Evolutionary conservation across 176 grass and related monocot species (phyloP).

Genomic region (Aegilops longissima): DNA sequence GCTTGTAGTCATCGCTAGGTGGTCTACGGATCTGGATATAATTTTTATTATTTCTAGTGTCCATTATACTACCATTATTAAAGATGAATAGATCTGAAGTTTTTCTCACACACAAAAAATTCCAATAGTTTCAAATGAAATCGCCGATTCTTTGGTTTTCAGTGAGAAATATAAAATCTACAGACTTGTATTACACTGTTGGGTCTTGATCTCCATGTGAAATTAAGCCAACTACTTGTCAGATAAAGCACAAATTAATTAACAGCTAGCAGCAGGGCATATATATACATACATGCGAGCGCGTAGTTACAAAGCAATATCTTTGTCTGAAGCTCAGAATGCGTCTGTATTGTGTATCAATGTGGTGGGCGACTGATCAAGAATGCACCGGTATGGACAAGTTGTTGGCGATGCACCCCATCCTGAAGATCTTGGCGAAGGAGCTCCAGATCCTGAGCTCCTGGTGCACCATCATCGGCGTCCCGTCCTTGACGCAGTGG

Average conservation of each 20-base stretch:
- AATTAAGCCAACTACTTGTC: slow-evolving; percentile 13
- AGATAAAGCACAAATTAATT: slow-evolving; percentile 7
- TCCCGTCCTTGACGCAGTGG: slow-evolving; percentile 78
- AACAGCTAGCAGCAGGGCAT: neutral
- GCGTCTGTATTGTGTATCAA: neutral
- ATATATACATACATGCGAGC: neutral
- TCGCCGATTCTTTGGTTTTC: slow-evolving; percentile 8
- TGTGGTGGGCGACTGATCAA: slow-evolving; percentile 6
- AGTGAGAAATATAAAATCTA: slow-evolving; percentile 7
- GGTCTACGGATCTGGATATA: too few relatives aligned
- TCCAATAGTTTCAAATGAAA: neutral
- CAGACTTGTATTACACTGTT: slow-evolving; percentile 24
- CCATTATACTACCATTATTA: too few relatives aligned
- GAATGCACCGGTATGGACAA: slow-evolving; percentile 64
- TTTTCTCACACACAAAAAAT: neutral
- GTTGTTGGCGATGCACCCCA: slow-evolving; percentile 65
- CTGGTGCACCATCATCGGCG: slow-evolving; percentile 68
- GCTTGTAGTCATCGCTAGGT: too few relatives aligned
- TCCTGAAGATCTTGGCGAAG: slow-evolving; percentile 60
- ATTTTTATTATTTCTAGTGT: too few relatives aligned
- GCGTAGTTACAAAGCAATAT: slow-evolving; percentile 13
- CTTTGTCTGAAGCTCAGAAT: slow-evolving; percentile 11
- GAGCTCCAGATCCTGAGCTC: slow-evolving; percentile 71
- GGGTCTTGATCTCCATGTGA: neutral
- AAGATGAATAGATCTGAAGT: too few relatives aligned